Evolutionary conservation across 768 basidiomycete species (phyloP), one percentile per base, ranked within the genome.

Genomic region (Rhodosporidiobolus odoratus): DNA sequence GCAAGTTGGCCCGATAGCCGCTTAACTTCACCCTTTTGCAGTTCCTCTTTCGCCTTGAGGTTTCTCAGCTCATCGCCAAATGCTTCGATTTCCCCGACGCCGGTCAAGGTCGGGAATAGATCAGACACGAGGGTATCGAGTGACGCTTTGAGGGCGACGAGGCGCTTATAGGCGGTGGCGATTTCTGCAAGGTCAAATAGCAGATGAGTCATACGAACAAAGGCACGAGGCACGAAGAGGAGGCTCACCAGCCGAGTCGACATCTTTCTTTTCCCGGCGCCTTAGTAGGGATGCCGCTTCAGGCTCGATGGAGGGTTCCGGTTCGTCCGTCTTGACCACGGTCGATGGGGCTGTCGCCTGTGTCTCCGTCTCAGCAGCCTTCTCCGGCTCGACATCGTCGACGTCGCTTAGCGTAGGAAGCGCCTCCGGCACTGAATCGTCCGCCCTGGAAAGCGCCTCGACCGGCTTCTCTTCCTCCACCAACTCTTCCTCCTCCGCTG

Each of bases 11-110:
- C 84, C 64, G 84, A 87, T 38, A 96, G 80, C 52, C 88, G 84
- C 73, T 86, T 87, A 73, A 92, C 85, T 76, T 96, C 92, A n/a
- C 86, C 86, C 75, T 25, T 68, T 23, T 53, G 63, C 65, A 67
- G 35, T 47, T 71, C 69, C 19, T 32, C 81, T 78, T 91, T 93
- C 34, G 84, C 81, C 50, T 83, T 82, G 66, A 89, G 76, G 77
- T 85, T 88, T 71, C 83, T 80, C 27, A 97, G 81, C 80, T 88
- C 91, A 56, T 89, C 88, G 27, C 86, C 86, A 52, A 97, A 81
- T 17, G 86, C 87, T 57, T 85, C 83, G 9, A 82, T 77, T 72
- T 96, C 88, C 47, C 83, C 80, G 21, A 88, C 83, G 30, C 84
- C 85, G 69, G 87, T 83, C 19, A 93, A 32, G 19, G 69, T 75